Percentiles rank a stretch among this genome's conserved stretches.
phyloP scores from a whole-genome alignment of 768 basidiomycete genomes.

The Tylopilus subfusipes region DNA sequence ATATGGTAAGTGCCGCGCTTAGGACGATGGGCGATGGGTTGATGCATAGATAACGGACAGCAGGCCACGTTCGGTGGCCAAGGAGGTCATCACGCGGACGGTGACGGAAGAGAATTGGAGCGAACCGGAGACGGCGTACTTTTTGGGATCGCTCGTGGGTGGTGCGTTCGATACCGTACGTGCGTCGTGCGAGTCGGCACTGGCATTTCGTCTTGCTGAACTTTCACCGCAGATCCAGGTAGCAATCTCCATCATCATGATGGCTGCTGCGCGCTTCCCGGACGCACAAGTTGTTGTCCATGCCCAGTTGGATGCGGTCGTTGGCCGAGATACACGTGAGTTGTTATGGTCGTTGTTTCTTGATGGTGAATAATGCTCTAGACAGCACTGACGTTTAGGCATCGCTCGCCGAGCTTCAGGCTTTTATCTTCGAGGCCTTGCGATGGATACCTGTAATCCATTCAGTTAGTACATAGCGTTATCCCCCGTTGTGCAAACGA shows the following conservation, averaged over 20 bases:
- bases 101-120: conserved; percentile 45
- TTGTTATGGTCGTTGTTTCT: background rate
- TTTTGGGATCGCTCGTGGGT: conserved; percentile 60
- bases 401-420: conserved; percentile 33
- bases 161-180: conserved; percentile 56
- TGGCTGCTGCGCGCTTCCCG: conserved; percentile 38
- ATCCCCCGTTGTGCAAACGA: background rate
- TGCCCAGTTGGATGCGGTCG: conserved; percentile 35
- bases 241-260: conserved; percentile 29
- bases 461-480: conserved; percentile 19
- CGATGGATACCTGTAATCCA: conserved; percentile 40
- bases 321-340: conserved; percentile 35
- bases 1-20: conserved; percentile 33
- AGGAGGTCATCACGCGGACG: conserved; percentile 47
- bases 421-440: conserved; percentile 37
- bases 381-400: conserved; percentile 36
- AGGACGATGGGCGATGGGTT: background rate
- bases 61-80: conserved; percentile 40
- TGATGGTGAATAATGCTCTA: background rate
- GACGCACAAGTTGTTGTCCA: conserved; percentile 34
- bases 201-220: background rate
- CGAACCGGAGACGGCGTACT: conserved; percentile 52
- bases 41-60: conserved; percentile 8
- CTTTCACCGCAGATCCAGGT: conserved; percentile 22
- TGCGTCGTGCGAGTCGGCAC: background rate